phyloP scores from a whole-genome alignment of 2,329 filamentous ascomycete species.

The Colletotrichum euphorbiae region DNA sequence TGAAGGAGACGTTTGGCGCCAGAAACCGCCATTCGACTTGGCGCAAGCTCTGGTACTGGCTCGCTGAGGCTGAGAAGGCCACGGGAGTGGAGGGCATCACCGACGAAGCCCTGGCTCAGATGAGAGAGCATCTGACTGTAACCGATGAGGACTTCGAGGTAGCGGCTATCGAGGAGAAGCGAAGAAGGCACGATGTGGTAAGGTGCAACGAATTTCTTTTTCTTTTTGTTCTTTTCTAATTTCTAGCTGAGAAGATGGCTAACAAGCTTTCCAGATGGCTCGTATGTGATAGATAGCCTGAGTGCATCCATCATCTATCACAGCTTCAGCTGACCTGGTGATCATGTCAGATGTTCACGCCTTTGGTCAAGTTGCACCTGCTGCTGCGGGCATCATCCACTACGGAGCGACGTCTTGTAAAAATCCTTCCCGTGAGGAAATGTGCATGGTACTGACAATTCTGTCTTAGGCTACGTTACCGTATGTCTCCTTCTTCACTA shows the following conservation, averaged over 20 bases:
- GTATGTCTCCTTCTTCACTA: neutral
- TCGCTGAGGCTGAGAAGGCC: constrained; percentile 85
- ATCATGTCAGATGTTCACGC: constrained; percentile 67
- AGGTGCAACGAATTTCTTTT: neutral
- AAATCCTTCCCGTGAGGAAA: neutral
- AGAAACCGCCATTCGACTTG: constrained; percentile 81
- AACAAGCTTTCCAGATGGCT: constrained; percentile 13
- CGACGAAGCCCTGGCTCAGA: constrained; percentile 79
- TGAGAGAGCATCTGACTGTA: constrained; percentile 79
- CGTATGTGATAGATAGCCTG: constrained; percentile 47
- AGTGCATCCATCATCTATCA: neutral
- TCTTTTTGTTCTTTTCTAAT: too few relatives aligned
- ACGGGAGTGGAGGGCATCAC: constrained; percentile 80
- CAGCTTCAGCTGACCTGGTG: neutral
- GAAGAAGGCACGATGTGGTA: constrained; percentile 63
- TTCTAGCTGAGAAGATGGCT: neutral
- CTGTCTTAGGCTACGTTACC: neutral
- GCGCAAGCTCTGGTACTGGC: constrained; percentile 86
- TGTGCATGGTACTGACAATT: constrained; percentile 10
- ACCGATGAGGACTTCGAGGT: constrained; percentile 83
- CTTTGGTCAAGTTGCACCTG: constrained; percentile 78
- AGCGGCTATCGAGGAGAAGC: constrained; percentile 81
- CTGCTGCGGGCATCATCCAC: constrained; percentile 86
- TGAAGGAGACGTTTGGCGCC: constrained; percentile 83
- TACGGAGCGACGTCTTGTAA: constrained; percentile 48